These are phyloP conservation scores for Podaxis sp. DNA, from an alignment of 768 basidiomycete genomes.

Conservation along the genomic window DNA sequence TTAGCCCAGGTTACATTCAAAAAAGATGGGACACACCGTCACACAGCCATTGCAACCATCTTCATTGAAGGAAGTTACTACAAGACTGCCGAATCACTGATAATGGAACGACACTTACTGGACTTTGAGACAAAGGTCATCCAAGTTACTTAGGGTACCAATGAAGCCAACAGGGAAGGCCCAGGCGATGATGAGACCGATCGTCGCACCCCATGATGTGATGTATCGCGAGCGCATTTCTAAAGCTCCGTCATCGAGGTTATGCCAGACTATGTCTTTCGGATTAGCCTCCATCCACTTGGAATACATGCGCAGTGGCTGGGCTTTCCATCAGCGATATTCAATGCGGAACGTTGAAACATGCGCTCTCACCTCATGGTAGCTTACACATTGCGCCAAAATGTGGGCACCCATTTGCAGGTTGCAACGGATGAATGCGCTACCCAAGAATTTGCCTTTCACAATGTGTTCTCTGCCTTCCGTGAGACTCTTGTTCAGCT, in stretches of 20 bases:
- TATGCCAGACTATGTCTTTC: slow-evolving; percentile 57
- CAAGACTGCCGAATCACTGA: not conserved
- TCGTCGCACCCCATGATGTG: slow-evolving; percentile 52
- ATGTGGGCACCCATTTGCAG: slow-evolving; percentile 75
- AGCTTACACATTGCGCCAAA: slow-evolving; percentile 56
- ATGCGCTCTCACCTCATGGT: slow-evolving; percentile 40
- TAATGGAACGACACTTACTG: slow-evolving; percentile 28
- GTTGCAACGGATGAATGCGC: slow-evolving; percentile 66
- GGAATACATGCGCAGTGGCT: slow-evolving; percentile 57
- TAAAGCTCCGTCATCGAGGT: slow-evolving; percentile 48
- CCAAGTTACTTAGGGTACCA: slow-evolving; percentile 60
- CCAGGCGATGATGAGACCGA: slow-evolving; percentile 64
- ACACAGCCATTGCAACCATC: slow-evolving; percentile 64
- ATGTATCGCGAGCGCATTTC: slow-evolving; percentile 55
- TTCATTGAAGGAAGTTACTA: slow-evolving; percentile 16
- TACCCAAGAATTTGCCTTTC: slow-evolving; percentile 48
- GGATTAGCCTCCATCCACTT: slow-evolving; percentile 59
- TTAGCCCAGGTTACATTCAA: not conserved
- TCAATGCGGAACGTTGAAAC: not conserved
- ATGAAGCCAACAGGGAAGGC: slow-evolving; percentile 65
- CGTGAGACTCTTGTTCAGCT: slow-evolving; percentile 42
- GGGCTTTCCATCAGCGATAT: not conserved
- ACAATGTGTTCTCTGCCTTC: slow-evolving; percentile 33
- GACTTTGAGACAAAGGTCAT: slow-evolving; percentile 46
- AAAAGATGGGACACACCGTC: slow-evolving; percentile 21